Conservation (phyloP, 805 yeast genomes). For the Candida tallmaniae region DNA sequence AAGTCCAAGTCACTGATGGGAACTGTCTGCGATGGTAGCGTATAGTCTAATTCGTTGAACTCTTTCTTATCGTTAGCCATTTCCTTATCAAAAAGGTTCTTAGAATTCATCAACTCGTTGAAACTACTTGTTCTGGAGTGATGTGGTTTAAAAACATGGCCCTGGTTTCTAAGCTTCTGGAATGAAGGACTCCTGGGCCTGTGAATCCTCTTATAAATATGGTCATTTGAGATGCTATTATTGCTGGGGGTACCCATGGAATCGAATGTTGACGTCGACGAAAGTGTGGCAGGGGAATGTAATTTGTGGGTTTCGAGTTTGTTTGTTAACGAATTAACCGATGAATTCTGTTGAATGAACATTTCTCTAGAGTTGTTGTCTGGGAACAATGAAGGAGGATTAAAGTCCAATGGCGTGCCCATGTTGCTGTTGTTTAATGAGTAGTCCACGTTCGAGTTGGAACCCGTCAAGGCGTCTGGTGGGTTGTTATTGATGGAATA, state of each 20-base stretch:
- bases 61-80: background rate
- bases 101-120: slow-evolving; percentile 7
- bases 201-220: slow-evolving; percentile 3
- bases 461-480: background rate
- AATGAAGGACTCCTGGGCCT: slow-evolving; percentile 13
- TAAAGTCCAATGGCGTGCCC: slow-evolving; percentile 1
- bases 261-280: slow-evolving; percentile 5
- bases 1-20: slow-evolving; percentile 7
- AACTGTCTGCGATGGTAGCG: slow-evolving; percentile 9
- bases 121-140: slow-evolving; percentile 7
- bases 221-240: background rate
- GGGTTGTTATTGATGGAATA: slow-evolving; percentile 9
- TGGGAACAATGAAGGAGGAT: slow-evolving; percentile 10
- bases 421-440: background rate
- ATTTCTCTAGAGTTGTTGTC: slow-evolving; percentile 3
- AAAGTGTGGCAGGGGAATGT: slow-evolving; percentile 15
- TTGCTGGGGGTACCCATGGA: background rate
- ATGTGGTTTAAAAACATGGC: slow-evolving; percentile 19
- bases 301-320: no score
- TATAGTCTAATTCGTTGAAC: background rate
- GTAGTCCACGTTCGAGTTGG: background rate
- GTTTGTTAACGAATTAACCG: slow-evolving; percentile 21
- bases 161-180: slow-evolving; percentile 15
- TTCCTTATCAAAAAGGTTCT: slow-evolving; percentile 5
- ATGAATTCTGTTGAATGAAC: slow-evolving; percentile 9